A percentile compares a stretch with the other conserved stretches of the same genome.
phyloP scores from a whole-genome alignment of 1,139 yeast species.

The Scheffersomyces quercinus region DNA sequence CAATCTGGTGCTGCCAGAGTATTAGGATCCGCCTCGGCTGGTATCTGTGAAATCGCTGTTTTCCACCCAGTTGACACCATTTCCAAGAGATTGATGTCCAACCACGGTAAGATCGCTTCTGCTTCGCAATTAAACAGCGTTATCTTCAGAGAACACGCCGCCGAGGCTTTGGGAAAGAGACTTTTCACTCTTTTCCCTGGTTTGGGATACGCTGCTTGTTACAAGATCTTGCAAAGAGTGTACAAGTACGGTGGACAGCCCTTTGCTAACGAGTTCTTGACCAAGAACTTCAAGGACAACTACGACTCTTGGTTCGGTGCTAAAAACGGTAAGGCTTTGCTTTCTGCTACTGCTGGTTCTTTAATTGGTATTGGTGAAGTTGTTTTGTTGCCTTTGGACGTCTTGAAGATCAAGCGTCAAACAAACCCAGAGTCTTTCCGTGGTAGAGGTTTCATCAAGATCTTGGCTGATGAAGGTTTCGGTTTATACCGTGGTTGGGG shows the following conservation, averaged over 20 bases:
- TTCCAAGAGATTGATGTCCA: conserved; percentile 96
- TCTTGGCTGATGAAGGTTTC: conserved; percentile 86
- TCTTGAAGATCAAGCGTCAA: conserved; percentile 95
- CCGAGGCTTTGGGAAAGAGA: conserved; percentile 68
- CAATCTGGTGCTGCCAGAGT: conserved; percentile 91
- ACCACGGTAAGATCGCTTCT: conserved; percentile 71
- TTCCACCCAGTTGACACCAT: conserved; percentile 99
- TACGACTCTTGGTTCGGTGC: conserved; percentile 83
- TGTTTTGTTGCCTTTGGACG: conserved; percentile 92
- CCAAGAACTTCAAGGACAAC: conserved; percentile 65
- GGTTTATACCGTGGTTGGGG: conserved; percentile 98
- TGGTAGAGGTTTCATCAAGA: conserved; percentile 93
- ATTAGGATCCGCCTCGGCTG: conserved; percentile 96
- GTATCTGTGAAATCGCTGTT: conserved; percentile 92
- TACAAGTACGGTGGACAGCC: conserved; percentile 99
- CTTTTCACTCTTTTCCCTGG: conserved; percentile 92
- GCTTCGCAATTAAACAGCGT: conserved; percentile 74
- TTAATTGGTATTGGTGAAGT: conserved; percentile 97
- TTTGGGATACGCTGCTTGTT: conserved; percentile 96
- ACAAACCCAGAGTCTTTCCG: conserved; percentile 97
- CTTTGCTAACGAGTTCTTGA: conserved; percentile 89
- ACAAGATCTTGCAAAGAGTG: conserved; percentile 94
- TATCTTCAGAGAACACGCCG: conserved; percentile 81
- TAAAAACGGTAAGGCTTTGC: conserved; percentile 92
- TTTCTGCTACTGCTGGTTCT: conserved; percentile 98